Percentiles rank a stretch among this genome's conserved stretches.
These are phyloP conservation scores for Cephaloascus fragrans DNA, from an alignment of 805 yeast genomes.

Conservation along the genomic window DNA sequence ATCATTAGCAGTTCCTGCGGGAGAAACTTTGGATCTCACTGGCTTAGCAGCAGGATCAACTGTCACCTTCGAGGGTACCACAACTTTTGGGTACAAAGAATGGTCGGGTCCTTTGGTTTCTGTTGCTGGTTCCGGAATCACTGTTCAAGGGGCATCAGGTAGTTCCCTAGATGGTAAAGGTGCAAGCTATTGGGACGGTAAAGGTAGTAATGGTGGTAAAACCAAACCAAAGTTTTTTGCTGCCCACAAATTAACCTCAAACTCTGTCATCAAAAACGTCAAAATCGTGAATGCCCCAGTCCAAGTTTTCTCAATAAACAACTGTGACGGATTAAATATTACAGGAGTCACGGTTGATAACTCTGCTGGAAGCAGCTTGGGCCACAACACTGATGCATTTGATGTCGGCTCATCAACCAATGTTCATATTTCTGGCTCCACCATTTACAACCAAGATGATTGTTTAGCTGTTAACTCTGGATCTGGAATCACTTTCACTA, in stretches of 20 bases:
- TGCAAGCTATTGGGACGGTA: conserved; percentile 9
- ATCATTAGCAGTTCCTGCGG: conserved; percentile 10
- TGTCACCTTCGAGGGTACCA: conserved; percentile 8
- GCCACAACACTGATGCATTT: conserved; percentile 9
- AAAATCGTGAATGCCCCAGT: conserved; percentile 7
- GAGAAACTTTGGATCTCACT: conserved; percentile 7
- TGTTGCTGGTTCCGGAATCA: conserved; percentile 6
- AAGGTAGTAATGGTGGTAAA: conserved; percentile 6
- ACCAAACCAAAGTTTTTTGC: conserved; percentile 7
- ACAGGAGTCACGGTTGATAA: conserved; percentile 3
- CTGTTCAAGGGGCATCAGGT: conserved; percentile 7
- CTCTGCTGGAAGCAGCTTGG: conserved; percentile 4
- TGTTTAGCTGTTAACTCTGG: conserved; percentile 10
- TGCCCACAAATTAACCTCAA: conserved; percentile 4
- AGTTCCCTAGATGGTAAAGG: conserved; percentile 8
- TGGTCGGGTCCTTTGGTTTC: conserved; percentile 9
- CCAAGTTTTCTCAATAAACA: conserved; percentile 5
- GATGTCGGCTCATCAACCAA: conserved; percentile 5
- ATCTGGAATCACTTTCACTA: conserved; percentile 5
- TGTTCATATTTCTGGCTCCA: conserved; percentile 4
- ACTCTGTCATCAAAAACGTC: conserved; percentile 4
- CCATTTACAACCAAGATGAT: conserved; percentile 8
- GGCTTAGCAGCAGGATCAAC: conserved; percentile 6
- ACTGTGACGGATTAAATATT: conserved; percentile 3
- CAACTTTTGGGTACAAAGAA: conserved; percentile 6